Base-by-base conservation (phyloP, 176 grass and related monocot genomes). In the Zoysia pacifica region DNA sequence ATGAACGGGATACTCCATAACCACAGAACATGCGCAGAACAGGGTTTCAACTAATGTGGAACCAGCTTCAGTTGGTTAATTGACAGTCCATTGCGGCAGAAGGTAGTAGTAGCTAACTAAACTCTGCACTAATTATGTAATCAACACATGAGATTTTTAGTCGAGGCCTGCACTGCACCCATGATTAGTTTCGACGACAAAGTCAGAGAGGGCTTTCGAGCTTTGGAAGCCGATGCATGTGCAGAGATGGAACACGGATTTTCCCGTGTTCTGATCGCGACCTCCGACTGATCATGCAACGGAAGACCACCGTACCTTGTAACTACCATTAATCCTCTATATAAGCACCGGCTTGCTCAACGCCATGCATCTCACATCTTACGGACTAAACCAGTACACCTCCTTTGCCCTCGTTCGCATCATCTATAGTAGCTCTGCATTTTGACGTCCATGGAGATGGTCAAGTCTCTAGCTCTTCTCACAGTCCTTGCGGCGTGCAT, bases 1-100 rank as follows among this genome's bases (percentile, higher is more conserved):
- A 35, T 20, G 4, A 4, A 19, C 19, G 55, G 18, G 48, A 35
- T 35, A 11, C 18, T 66, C 46, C 8, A 6, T 12, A 65, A 49
- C 13, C n/a, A 38, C 15, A 37, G 82, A 85, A 85, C 76, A 73
- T 79, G 83, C 60, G 37, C 40, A 38, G 49, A 44, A 50, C 62
- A 83, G 71, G 71, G 70, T 56, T 67, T 75, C 49, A 38, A 47
- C 55, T 37, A 54, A 19, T 73, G 20, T 58, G 76, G 35, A 72
- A 54, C 45, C 41, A 79, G 40, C 18, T 51, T 4, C n/a, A n/a
- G n/a, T 4, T 3, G 3, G 76, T 85, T 79, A 58, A 49, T 67
- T 73, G 76, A 45, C 40, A 6, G 62, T 58, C 19, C 55, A 18
- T 67, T 78, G 76, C 16, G 15, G 37, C 16, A 36, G 2, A 9